Conservation (phyloP, 202 grass and related monocot species). For the Musa balbisiana region DNA sequence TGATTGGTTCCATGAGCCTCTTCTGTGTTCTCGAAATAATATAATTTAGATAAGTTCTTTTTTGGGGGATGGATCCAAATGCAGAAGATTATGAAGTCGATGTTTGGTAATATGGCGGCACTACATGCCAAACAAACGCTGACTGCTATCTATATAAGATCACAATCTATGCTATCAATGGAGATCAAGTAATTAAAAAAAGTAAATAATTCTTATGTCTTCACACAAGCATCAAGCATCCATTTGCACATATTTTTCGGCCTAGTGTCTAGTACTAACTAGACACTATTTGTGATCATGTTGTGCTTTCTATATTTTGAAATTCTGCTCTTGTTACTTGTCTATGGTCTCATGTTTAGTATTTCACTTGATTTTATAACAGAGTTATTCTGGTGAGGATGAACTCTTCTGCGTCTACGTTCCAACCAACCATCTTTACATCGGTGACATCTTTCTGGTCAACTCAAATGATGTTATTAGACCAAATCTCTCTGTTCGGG, state of each 20-base stretch:
- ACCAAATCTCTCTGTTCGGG: not conserved
- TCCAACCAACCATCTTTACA: constrained; percentile 8
- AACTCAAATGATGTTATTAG: constrained; percentile 6
- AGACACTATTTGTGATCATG: not conserved
- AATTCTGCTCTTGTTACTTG: not conserved
- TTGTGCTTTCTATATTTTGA: not conserved
- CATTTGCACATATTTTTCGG: no score
- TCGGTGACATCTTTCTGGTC: not conserved
- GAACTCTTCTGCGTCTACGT: constrained; percentile 1
- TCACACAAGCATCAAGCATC: not conserved
- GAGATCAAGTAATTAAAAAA: no score
- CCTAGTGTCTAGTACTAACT: no score
- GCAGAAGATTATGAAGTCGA: no score
- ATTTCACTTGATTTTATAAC: not conserved
- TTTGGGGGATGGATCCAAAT: no score
- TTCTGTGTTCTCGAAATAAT: no score
- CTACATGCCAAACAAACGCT: no score
- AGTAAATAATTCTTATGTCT: not conserved
- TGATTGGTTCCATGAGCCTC: no score
- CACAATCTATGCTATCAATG: no score
- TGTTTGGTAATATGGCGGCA: no score
- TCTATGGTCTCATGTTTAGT: not conserved
- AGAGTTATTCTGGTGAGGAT: constrained; percentile 1
- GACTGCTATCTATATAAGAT: no score
- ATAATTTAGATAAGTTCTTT: no score